Evolutionary conservation across 257 asterid genomes (phyloP).

Genomic region (Salvia miltiorrhiza): DNA sequence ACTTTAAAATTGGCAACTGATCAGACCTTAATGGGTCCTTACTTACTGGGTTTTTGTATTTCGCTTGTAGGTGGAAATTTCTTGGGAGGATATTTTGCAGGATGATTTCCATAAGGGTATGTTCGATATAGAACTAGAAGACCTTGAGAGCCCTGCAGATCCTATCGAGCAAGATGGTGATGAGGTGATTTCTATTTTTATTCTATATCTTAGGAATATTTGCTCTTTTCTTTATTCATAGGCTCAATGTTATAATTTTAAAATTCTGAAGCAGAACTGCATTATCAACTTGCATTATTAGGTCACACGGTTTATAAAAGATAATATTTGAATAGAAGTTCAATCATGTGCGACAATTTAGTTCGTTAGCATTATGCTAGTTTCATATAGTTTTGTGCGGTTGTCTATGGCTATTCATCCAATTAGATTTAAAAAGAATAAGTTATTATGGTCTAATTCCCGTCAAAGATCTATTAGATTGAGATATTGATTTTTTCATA

Average conservation of each 20-base stretch:
- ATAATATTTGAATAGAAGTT: neutral
- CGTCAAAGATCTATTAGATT: neutral
- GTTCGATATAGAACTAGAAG: conserved; percentile 88
- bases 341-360: neutral
- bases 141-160: conserved; percentile 54
- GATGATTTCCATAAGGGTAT: conserved; percentile 80
- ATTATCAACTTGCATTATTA: neutral
- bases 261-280: neutral
- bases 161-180: conserved; percentile 41
- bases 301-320: neutral
- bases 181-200: conserved; percentile 42
- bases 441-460: neutral
- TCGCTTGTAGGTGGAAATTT: conserved; percentile 59
- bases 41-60: neutral
- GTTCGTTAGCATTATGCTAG: neutral
- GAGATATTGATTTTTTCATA: neutral
- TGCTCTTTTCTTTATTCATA: neutral
- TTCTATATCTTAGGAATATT: neutral
- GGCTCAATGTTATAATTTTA: neutral
- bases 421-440: neutral
- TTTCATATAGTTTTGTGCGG: neutral
- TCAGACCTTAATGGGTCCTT: conserved; percentile 1
- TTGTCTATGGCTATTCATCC: neutral
- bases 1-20: conserved; percentile 1
- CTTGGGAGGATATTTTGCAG: conserved; percentile 74